Evolutionary conservation across 805 yeast genomes (phyloP).

Genomic region (Yarrowia phangngaensis): DNA sequence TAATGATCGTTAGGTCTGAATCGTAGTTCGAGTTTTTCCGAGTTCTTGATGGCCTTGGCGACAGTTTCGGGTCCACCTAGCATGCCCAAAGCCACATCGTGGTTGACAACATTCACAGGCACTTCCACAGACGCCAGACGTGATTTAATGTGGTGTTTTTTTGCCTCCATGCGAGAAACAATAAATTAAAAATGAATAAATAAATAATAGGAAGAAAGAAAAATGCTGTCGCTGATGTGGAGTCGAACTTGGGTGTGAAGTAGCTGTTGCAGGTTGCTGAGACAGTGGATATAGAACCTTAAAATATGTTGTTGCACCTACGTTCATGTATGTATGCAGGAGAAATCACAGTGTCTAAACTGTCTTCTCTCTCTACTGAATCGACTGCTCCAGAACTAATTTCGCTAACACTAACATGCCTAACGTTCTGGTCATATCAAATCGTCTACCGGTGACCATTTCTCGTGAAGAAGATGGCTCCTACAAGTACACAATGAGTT

Average conservation of each 20-base stretch:
- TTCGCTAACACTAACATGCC: too few species aligned
- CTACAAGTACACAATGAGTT: constrained; percentile 85
- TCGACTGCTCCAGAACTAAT: too few species aligned
- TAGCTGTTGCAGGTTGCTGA: too few species aligned
- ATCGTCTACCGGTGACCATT: constrained; percentile 92
- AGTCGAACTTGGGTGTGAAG: too few species aligned
- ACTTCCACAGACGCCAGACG: constrained; percentile 60
- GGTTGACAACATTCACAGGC: constrained; percentile 62
- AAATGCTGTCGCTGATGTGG: too few species aligned
- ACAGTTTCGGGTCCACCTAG: constrained; percentile 50
- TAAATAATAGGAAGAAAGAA: background rate
- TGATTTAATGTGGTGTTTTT: constrained; percentile 18
- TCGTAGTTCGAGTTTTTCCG: constrained; percentile 39
- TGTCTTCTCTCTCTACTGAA: too few species aligned
- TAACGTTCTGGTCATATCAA: constrained; percentile 87
- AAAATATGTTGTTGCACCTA: too few species aligned
- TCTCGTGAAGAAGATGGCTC: constrained; percentile 56
- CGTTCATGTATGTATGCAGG: too few species aligned
- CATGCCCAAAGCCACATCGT: constrained; percentile 44
- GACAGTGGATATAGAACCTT: too few species aligned
- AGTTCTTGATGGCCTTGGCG: constrained; percentile 37
- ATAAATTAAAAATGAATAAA: background rate
- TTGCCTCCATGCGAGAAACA: constrained; percentile 17
- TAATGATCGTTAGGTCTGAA: constrained; percentile 40
- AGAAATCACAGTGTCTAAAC: background rate